phyloP scores from a whole-genome alignment of 2,329 filamentous ascomycete species.

The Aspergillus calidoustus region DNA sequence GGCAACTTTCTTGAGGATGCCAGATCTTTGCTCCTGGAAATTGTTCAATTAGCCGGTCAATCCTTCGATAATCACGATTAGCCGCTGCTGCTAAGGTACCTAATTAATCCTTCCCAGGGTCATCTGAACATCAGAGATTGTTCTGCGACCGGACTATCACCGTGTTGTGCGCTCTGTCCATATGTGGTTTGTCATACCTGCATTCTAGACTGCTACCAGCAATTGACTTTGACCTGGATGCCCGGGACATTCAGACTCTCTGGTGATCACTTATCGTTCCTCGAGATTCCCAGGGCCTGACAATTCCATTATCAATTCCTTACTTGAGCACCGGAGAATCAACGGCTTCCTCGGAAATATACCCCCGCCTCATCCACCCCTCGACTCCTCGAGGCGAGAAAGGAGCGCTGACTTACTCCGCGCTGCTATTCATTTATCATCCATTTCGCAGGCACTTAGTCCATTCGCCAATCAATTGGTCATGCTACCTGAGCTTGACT shows the following conservation, averaged over 20 bases:
- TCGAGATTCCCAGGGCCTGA: neutral
- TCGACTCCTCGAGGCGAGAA: neutral
- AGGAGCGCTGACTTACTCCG: neutral
- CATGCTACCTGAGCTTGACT: neutral
- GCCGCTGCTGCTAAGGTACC: neutral
- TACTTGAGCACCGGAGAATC: neutral
- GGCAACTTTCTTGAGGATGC: constrained; percentile 9
- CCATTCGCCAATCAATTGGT: neutral
- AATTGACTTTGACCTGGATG: neutral
- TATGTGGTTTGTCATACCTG: constrained; percentile 15
- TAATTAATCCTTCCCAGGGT: constrained; percentile 3
- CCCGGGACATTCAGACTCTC: neutral
- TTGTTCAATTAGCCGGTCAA: constrained; percentile 4
- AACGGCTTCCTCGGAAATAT: constrained; percentile 16
- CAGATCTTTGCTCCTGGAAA: constrained; percentile 5
- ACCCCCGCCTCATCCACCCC: neutral
- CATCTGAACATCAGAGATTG: constrained; percentile 14
- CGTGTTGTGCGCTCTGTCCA: neutral
- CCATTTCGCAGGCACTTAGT: neutral
- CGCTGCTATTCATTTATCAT: neutral
- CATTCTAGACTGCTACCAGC: constrained; percentile 14
- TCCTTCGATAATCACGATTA: constrained; percentile 21
- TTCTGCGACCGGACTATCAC: neutral
- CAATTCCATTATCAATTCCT: constrained; percentile 15
- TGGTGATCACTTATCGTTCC: neutral